A percentile compares a stretch with the other conserved stretches of the same genome.
Evolutionary conservation across 2,329 filamentous ascomycete genomes (phyloP).

Genomic region (Pyrenochaeta sp.): DNA sequence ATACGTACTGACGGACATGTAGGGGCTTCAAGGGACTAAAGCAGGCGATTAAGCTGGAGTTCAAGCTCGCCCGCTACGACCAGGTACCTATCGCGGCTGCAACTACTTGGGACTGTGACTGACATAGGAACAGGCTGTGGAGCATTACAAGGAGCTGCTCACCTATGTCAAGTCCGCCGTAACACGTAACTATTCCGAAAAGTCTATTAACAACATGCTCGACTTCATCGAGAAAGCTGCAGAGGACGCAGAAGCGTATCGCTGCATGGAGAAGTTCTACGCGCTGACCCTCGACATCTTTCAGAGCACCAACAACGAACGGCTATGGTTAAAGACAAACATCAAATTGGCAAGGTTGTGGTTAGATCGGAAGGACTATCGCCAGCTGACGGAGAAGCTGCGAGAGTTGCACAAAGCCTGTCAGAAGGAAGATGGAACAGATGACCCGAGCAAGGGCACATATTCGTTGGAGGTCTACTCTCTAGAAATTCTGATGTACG

Average conservation of each 20-base stretch:
- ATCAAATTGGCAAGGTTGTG: conserved; percentile 94
- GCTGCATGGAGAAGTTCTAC: conserved; percentile 95
- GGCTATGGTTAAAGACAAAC: conserved; percentile 97
- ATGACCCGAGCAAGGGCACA: conserved; percentile 94
- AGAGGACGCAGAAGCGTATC: conserved; percentile 73
- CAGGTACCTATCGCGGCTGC: conserved; percentile 62
- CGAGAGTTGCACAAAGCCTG: conserved; percentile 89
- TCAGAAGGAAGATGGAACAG: conserved; percentile 83
- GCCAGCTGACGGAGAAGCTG: conserved; percentile 80
- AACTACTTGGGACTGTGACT: conserved; percentile 22
- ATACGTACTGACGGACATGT: conserved; percentile 21
- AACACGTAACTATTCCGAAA: conserved; percentile 97
- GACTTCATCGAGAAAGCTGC: conserved; percentile 95
- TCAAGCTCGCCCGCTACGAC: conserved; percentile 87
- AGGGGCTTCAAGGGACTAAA: conserved; percentile 96
- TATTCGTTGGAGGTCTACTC: conserved; percentile 96
- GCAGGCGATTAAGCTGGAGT: conserved; percentile 97
- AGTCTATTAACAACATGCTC: conserved; percentile 99
- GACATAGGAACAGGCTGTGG: conserved; percentile 70
- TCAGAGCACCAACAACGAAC: conserved; percentile 96
- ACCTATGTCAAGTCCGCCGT: conserved; percentile 98
- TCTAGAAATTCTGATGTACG: conserved; percentile 98
- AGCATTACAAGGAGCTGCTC: conserved; percentile 93
- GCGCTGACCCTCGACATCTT: conserved; percentile 92
- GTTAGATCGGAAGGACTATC: conserved; percentile 90